Conservation (phyloP, 805 yeast species). For the Candida mattraensis region DNA sequence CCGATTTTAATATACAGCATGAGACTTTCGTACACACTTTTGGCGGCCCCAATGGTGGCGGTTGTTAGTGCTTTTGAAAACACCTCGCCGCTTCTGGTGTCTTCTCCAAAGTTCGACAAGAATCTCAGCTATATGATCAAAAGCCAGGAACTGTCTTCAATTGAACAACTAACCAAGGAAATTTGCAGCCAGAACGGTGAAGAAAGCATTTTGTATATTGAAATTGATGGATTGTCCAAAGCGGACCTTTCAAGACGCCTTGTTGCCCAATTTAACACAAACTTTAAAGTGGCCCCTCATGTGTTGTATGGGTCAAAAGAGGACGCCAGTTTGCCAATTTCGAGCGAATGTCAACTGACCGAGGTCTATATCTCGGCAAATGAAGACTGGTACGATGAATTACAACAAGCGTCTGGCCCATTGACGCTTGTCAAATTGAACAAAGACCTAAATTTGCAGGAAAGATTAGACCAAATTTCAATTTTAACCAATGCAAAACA, state of each 20-base stretch:
- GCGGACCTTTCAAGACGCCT: slow-evolving; percentile 16
- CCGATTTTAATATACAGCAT: background rate
- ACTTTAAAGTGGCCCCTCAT: slow-evolving; percentile 20
- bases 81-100: slow-evolving; percentile 33
- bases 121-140: slow-evolving; percentile 21
- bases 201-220: slow-evolving; percentile 17
- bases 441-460: slow-evolving; percentile 13
- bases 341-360: slow-evolving; percentile 10
- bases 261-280: slow-evolving; percentile 7
- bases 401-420: slow-evolving; percentile 2
- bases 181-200: slow-evolving; percentile 16
- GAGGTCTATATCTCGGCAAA: slow-evolving; percentile 4
- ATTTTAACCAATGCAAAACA: slow-evolving; percentile 13
- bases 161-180: slow-evolving; percentile 15
- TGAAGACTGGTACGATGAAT: slow-evolving; percentile 12
- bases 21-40: slow-evolving; percentile 6
- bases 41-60: slow-evolving; percentile 9
- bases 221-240: slow-evolving; percentile 22
- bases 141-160: slow-evolving; percentile 2
- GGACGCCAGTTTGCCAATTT: slow-evolving; percentile 5
- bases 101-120: slow-evolving; percentile 10
- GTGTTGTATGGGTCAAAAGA: slow-evolving; percentile 22
- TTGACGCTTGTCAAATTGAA: slow-evolving; percentile 8
- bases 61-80: slow-evolving; percentile 29
- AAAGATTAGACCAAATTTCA: slow-evolving; percentile 14